Evolutionary conservation across 331 rosid species (phyloP).

Genomic region (Quercus tomentella): DNA sequence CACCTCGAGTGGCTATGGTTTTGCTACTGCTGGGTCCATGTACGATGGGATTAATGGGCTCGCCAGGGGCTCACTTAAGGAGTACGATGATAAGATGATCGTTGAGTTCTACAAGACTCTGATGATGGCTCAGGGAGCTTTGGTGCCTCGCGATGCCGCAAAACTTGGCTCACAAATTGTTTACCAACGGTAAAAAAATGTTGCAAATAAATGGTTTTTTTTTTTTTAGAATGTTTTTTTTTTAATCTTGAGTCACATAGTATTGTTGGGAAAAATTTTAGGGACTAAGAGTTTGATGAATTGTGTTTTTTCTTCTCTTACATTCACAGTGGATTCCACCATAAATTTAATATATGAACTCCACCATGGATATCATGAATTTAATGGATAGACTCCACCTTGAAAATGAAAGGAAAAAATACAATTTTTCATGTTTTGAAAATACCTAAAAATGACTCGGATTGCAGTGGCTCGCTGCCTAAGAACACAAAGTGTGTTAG

Average conservation of each 20-base stretch:
- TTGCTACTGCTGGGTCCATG: neutral
- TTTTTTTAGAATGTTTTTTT: too few species aligned
- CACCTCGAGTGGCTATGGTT: conserved; percentile 31
- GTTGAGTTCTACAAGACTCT: conserved; percentile 57
- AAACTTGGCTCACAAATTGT: neutral
- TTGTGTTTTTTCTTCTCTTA: too few species aligned
- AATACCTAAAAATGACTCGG: too few species aligned
- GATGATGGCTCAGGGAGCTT: conserved; percentile 33
- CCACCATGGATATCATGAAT: rapidly evolving
- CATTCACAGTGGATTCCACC: rapidly evolving
- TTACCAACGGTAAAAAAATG: conserved; percentile 13
- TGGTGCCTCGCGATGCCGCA: conserved; percentile 31
- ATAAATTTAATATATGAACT: too few species aligned
- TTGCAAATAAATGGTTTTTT: too few species aligned
- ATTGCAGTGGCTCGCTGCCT: too few species aligned
- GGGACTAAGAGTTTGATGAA: too few species aligned
- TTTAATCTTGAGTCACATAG: too few species aligned
- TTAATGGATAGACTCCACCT: rapidly evolving
- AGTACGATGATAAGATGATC: conserved; percentile 72
- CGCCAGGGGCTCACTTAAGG: conserved; percentile 42
- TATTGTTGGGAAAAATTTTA: too few species aligned
- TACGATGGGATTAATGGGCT: conserved; percentile 13
- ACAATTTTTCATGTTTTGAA: rapidly evolving
- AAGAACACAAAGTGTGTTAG: too few species aligned
- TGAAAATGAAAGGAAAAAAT: rapidly evolving